phyloP scores from a whole-genome alignment of 306 rosid genomes.

The Vicia faba region DNA sequence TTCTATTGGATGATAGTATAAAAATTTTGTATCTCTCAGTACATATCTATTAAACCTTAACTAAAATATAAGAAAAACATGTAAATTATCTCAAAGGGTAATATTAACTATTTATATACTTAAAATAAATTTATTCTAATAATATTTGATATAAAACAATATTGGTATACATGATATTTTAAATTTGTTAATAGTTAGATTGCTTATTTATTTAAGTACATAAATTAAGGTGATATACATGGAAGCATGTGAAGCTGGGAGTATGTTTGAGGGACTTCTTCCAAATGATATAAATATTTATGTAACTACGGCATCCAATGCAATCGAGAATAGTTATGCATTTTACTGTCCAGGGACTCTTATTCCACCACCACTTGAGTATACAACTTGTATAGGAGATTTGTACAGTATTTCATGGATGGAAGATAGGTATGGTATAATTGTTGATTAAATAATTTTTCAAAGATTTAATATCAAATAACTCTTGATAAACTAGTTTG shows the following conservation, averaged over 20 bases:
- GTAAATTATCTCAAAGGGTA: too few species aligned
- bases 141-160: too few species aligned
- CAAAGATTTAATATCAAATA: too few species aligned
- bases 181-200: not conserved
- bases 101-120: too few species aligned
- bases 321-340: conserved; percentile 51
- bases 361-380: conserved; percentile 26
- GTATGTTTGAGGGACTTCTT: conserved; percentile 72
- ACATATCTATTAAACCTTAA: too few species aligned
- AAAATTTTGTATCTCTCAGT: too few species aligned
- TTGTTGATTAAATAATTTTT: not conserved
- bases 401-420: conserved; percentile 69
- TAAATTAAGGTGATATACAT: conserved; percentile 55
- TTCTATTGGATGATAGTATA: too few species aligned
- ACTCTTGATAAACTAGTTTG: not conserved
- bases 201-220: not conserved
- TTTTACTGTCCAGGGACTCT: conserved; percentile 44
- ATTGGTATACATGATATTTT: too few species aligned
- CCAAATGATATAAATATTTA: conserved; percentile 54
- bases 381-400: conserved; percentile 67
- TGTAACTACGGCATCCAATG: conserved; percentile 66
- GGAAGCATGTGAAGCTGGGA: conserved; percentile 87
- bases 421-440: conserved; percentile 64
- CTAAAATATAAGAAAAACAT: too few species aligned
- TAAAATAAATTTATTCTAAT: too few species aligned